Conservation (phyloP, 768 basidiomycete genomes). For the Suillus luteus region DNA sequence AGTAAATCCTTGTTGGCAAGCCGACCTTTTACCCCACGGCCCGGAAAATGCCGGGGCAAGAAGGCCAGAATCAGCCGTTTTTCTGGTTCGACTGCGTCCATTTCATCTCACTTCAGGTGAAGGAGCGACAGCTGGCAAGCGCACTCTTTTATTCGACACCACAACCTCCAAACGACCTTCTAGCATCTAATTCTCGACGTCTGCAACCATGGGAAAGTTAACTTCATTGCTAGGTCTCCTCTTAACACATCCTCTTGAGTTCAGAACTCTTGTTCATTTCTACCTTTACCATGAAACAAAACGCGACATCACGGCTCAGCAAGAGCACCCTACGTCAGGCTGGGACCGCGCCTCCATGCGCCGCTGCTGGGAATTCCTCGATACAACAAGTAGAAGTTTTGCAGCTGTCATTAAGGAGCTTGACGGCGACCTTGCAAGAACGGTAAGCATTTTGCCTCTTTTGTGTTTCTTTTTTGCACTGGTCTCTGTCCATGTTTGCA, state of each 20-base stretch:
- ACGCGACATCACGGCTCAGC: conserved; percentile 76
- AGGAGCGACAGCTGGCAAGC: neutral
- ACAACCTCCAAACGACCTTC: neutral
- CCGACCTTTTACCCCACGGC: neutral
- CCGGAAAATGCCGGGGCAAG: neutral
- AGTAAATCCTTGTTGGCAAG: neutral
- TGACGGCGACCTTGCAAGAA: conserved; percentile 91
- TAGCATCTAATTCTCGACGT: neutral
- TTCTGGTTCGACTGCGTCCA: conserved; percentile 3
- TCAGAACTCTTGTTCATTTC: conserved; percentile 82
- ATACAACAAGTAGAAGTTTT: conserved; percentile 88
- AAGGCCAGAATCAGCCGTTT: neutral
- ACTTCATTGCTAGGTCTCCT: conserved; percentile 64
- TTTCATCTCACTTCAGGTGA: conserved; percentile 1
- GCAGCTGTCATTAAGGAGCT: conserved; percentile 93
- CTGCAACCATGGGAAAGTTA: conserved; percentile 49
- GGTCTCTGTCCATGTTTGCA: conserved; percentile 5
- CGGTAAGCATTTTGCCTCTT: conserved; percentile 54
- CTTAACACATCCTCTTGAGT: conserved; percentile 81
- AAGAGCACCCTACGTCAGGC: conserved; percentile 78
- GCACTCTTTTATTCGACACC: neutral
- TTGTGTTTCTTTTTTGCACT: conserved; percentile 6
- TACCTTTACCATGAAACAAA: conserved; percentile 78
- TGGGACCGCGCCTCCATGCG: conserved; percentile 89
- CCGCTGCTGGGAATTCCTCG: conserved; percentile 87